These are phyloP conservation scores for Aspergillus aculeatus DNA, from an alignment of 2,329 filamentous ascomycete species.

Conservation along the genomic window DNA sequence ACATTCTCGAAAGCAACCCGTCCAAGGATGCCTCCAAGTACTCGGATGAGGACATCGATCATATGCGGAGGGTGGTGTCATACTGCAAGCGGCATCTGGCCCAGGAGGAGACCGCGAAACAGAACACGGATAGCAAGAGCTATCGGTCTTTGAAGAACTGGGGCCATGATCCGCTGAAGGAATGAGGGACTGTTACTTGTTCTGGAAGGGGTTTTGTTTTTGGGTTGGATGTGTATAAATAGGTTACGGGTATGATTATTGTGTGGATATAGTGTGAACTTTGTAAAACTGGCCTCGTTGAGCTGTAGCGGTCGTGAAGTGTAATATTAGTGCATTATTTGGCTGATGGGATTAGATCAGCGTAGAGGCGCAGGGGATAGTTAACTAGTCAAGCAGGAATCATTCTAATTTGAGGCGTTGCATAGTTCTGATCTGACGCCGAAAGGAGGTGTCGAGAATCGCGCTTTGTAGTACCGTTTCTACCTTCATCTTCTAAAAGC, in stretches of 20 bases:
- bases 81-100: constrained; percentile 67
- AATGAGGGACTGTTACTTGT: neutral
- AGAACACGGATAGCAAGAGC: constrained; percentile 54
- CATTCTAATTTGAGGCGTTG: neutral
- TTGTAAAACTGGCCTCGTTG: neutral
- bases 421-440: neutral
- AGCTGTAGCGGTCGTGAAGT: neutral
- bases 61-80: constrained; percentile 63
- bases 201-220: neutral
- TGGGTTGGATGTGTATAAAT: neutral
- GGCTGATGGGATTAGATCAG: neutral
- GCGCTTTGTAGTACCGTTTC: neutral
- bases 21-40: constrained; percentile 58
- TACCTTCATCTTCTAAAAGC: too few species aligned
- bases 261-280: neutral
- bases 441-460: neutral
- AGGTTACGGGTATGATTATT: neutral
- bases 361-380: neutral
- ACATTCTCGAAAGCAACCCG: constrained; percentile 63
- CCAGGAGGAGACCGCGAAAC: constrained; percentile 60
- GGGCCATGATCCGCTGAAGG: constrained; percentile 56
- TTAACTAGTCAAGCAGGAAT: neutral
- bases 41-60: constrained; percentile 55
- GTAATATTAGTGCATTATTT: neutral
- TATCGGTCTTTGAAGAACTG: constrained; percentile 64